A percentile compares a stretch with the other conserved stretches of the same genome.
Conservation (phyloP, 257 asterid genomes). For the Prunella vulgaris region DNA sequence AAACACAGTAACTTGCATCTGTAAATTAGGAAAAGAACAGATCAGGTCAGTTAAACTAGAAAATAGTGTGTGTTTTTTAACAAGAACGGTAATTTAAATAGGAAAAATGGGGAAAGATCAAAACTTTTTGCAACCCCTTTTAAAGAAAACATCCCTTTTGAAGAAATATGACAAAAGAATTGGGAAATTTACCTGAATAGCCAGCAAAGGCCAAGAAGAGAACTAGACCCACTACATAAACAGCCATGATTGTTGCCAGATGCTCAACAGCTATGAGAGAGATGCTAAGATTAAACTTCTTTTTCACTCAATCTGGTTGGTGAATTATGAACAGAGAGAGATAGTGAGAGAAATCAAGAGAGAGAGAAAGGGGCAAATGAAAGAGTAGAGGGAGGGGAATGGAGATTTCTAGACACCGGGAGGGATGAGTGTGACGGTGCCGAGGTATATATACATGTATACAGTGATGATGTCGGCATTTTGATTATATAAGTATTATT, state of each 20-base stretch:
- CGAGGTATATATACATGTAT: constrained; percentile 8
- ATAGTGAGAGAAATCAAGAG: too few relatives aligned
- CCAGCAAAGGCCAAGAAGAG: constrained; percentile 49
- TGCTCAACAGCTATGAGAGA: constrained; percentile 17
- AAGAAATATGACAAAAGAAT: background rate
- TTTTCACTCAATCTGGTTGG: constrained; percentile 9
- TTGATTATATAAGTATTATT: constrained; percentile 13
- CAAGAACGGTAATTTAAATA: background rate
- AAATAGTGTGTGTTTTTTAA: too few relatives aligned
- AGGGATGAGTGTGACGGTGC: constrained; percentile 28
- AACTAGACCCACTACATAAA: constrained; percentile 36
- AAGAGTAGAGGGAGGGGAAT: constrained; percentile 17
- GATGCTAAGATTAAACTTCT: background rate
- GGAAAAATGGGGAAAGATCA: constrained; percentile 18
- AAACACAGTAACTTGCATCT: constrained; percentile 71
- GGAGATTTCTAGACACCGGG: constrained; percentile 36
- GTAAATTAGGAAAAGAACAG: background rate
- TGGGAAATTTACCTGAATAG: constrained; percentile 35
- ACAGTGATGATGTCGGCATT: constrained; percentile 20
- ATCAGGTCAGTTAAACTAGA: constrained; percentile 16
- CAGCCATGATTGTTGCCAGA: constrained; percentile 47
- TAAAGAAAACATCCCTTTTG: background rate
- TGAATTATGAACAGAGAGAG: constrained; percentile 10
- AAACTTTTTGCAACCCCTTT: constrained; percentile 27
- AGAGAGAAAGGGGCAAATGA: constrained; percentile 4